Conservation (phyloP, 768 basidiomycete genomes). For the Lactarius trivialis region DNA sequence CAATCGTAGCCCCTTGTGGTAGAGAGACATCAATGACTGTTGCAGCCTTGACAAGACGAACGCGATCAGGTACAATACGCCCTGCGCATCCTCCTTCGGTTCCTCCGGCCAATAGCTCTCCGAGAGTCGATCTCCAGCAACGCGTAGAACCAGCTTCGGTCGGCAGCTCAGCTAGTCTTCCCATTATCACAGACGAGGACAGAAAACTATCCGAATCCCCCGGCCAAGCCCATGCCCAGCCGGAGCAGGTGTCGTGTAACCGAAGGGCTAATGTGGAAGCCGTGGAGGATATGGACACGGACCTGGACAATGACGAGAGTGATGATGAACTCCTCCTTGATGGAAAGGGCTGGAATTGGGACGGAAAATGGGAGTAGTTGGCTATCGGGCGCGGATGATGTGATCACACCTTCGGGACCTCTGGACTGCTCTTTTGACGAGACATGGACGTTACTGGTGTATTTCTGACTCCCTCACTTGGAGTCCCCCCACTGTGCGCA, state of each 20-base stretch:
- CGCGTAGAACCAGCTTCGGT: constrained; percentile 21
- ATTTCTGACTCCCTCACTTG: neutral
- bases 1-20: neutral
- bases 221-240: neutral
- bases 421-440: neutral
- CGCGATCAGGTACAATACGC: constrained; percentile 24
- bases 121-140: constrained; percentile 17
- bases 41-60: constrained; percentile 18
- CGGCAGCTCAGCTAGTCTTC: neutral
- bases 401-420: neutral
- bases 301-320: constrained; percentile 9
- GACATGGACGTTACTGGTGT: neutral
- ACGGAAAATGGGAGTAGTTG: constrained; percentile 18
- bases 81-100: constrained; percentile 11
- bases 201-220: neutral
- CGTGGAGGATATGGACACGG: constrained; percentile 2
- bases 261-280: neutral
- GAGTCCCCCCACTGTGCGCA: neutral
- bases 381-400: neutral
- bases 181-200: neutral
- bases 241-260: neutral
- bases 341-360: constrained; percentile 22
- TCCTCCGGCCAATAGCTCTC: neutral
- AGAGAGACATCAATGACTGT: neutral
- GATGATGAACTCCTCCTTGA: constrained; percentile 22